Base-by-base conservation (phyloP, 257 asterid genomes). In the Solanum paucissectum region DNA sequence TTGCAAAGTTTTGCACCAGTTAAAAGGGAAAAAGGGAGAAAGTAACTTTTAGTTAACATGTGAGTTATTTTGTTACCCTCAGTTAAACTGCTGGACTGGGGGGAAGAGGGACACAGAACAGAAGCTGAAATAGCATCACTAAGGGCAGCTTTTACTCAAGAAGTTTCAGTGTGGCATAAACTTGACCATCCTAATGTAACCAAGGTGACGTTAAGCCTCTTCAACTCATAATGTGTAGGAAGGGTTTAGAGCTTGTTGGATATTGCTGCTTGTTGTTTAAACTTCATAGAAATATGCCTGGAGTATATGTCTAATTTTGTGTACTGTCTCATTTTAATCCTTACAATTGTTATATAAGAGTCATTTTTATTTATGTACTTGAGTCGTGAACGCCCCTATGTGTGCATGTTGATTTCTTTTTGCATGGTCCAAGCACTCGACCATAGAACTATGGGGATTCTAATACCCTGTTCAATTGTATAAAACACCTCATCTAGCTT, bases 41-140 rank as follows among this genome's bases (percentile, higher is more conserved):
- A 83, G 2, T 79, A 52, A 71, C 87, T 86, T 87, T 81, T 77
- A 88, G 83, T 88, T 74, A 69, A 81, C 85, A 81, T 29, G 62
- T 81, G 29, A 81, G n/a, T 89, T 86, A 86, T 87, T 86, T 87
- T 58, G 11, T 89, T 84, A 88, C 81, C 79, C 87, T 87, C 94
- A 95, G 98, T 95, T 90, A 95, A 95, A 90, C 90, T 95, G 93
- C 94, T 95, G 76, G 98, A 95, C 91, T 95, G 97, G 97, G 98
- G 98, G 25, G 98, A 94, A 92, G 98, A 95, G 87, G 98, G 98
- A 44, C 96, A 94, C 90, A 87, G 97, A 77, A 94, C 98, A 7
- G 98, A 94, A 36, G 93, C 98, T 20, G 98, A 95, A 90, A 89
- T 94, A 88, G 89, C 93, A 32, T 94, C 98, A 33, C 87, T 95